Base-by-base conservation (phyloP, 179 eudicot species). In the Nepenthes alata region DNA sequence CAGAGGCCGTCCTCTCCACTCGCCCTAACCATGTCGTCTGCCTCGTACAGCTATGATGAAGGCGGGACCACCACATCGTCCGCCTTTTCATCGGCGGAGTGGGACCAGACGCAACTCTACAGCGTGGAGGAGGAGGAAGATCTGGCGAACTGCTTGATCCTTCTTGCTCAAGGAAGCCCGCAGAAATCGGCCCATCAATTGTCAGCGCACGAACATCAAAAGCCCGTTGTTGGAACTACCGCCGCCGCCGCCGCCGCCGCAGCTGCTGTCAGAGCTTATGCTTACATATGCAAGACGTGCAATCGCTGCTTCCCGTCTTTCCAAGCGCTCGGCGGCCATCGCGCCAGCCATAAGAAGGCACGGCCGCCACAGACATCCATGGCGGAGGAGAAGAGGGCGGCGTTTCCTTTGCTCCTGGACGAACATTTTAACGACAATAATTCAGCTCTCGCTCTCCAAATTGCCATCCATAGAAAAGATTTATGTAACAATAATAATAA, bases 281-380 rank as follows among this genome's bases (percentile, higher is more conserved):
- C 37, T 2, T 80, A 80, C 60, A 69, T 79, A 66, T 82, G 86
- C 74, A 82, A 82, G 59, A 82, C 86, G 2, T 82, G 86, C 34
- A 66, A 71, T 71, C 72, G 83, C 2, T 59, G 71, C 64, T 82
- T 82, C 70, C 64, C 68, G 35, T 82, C 86, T 0, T 82, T 82
- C 62, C 86, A 82, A 55, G 86, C 84, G 0, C 78, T 82, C 0
- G 86, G 86, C 12, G 86, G 86, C n/a, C 84, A 82, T 76, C 53
- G 84, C 5, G 86, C 86, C 2, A 82, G 86, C 36, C 86, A 82
- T 64, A 82, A 77, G 62, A 79, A 70, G 38, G 80, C 84, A 0
- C 71, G 53, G 15, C 34, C 51, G 35, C 51, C 4, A 10, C 49
- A 8, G 38, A 9, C 38, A 12, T 6, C 63, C 0, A 11, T 64